phyloP scores from a whole-genome alignment of 257 asterid genomes.

The Avicennia marina region DNA sequence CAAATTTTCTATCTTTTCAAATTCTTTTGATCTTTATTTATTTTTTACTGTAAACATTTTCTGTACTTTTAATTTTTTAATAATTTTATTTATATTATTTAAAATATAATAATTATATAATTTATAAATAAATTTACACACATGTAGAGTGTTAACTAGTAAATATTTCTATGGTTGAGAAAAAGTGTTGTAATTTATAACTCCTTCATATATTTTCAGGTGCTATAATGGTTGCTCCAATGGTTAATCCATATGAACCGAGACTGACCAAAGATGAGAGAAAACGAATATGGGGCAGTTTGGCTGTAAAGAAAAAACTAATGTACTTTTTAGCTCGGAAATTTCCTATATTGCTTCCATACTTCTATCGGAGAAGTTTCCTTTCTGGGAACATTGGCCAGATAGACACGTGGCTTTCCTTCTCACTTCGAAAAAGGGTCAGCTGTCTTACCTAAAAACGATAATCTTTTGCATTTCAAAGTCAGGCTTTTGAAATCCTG shows the following conservation, averaged over 20 bases:
- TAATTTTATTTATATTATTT: too few species aligned
- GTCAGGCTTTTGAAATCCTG: not conserved
- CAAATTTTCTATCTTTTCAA: too few species aligned
- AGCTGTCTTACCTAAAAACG: slow-evolving; percentile 25
- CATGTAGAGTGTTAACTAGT: too few species aligned
- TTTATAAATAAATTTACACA: too few species aligned
- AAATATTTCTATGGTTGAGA: too few species aligned
- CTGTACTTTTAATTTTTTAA: too few species aligned
- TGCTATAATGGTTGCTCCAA: slow-evolving; percentile 87
- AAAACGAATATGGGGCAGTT: slow-evolving; percentile 69
- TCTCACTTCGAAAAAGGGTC: slow-evolving; percentile 67
- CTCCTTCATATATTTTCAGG: slow-evolving; percentile 39
- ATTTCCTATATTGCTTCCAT: slow-evolving; percentile 67
- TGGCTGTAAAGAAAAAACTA: slow-evolving; percentile 59
- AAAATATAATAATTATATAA: too few species aligned
- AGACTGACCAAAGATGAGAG: slow-evolving; percentile 71
- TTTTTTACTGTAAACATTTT: too few species aligned
- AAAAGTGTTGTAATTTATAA: too few species aligned
- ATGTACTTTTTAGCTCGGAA: slow-evolving; percentile 67
- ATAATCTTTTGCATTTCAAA: not conserved
- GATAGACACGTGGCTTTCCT: slow-evolving; percentile 57
- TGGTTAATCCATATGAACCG: slow-evolving; percentile 89
- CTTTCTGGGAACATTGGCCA: slow-evolving; percentile 75
- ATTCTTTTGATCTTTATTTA: too few species aligned
- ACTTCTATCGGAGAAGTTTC: slow-evolving; percentile 64